These are phyloP conservation scores for Fusarium tuaranense DNA, from an alignment of 2,329 filamentous ascomycete genomes.

Conservation along the genomic window DNA sequence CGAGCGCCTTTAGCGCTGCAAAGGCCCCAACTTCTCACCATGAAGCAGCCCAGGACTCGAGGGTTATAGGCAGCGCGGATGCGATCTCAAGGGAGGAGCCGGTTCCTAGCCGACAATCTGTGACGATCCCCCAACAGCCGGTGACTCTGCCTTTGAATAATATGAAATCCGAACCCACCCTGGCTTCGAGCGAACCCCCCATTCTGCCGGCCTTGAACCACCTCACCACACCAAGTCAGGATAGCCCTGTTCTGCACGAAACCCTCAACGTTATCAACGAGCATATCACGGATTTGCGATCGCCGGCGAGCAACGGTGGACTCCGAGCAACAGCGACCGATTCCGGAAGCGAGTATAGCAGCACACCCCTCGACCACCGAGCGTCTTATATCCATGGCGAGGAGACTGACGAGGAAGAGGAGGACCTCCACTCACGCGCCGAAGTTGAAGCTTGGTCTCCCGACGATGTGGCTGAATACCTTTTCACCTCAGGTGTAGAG, in stretches of 20 bases:
- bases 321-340: constrained; percentile 72
- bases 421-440: constrained; percentile 71
- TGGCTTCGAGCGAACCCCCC: constrained; percentile 44
- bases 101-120: constrained; percentile 50
- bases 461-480: constrained; percentile 86
- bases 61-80: constrained; percentile 29
- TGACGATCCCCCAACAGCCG: constrained; percentile 34
- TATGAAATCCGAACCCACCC: constrained; percentile 48
- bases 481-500: constrained; percentile 88
- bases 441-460: constrained; percentile 87
- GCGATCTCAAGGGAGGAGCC: constrained; percentile 46
- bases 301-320: constrained; percentile 63
- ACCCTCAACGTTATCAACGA: constrained; percentile 97
- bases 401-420: constrained; percentile 95
- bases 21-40: constrained; percentile 47
- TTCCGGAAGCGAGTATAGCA: constrained; percentile 92
- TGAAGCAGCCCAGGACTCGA: constrained; percentile 47
- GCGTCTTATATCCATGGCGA: constrained; percentile 94
- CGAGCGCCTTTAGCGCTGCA: constrained; percentile 45
- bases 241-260: constrained; percentile 87
- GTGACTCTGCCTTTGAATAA: constrained; percentile 61
- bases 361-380: constrained; percentile 79
- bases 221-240: constrained; percentile 60
- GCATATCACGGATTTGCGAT: constrained; percentile 88
- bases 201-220: constrained; percentile 46